Conservation (phyloP, 129 eudicot species). For the Erigeron canadensis region DNA sequence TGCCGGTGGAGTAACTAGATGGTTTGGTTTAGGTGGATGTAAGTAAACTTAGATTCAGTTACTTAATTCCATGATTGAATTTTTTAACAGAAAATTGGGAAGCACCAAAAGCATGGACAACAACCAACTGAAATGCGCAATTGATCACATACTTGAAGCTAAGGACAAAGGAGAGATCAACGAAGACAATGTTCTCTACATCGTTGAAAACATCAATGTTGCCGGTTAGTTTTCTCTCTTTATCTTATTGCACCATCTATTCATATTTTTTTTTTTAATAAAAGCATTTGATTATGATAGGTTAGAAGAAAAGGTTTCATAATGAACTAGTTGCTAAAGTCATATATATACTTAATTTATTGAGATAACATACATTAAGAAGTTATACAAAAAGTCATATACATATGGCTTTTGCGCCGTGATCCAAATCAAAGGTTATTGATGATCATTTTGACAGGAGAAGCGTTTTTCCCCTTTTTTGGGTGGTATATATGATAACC, state of each 20-base stretch:
- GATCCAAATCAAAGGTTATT: too few species aligned
- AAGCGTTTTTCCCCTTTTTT: background rate
- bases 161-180: constrained; percentile 86
- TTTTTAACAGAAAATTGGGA: constrained; percentile 58
- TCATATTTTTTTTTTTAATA: background rate
- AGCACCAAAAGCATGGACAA: constrained; percentile 52
- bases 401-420: too few species aligned
- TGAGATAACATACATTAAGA: too few species aligned
- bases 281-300: background rate
- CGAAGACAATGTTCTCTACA: constrained; percentile 91
- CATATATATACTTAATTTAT: too few species aligned
- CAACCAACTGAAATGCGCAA: constrained; percentile 73
- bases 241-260: background rate
- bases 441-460: too few species aligned
- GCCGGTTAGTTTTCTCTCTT: constrained; percentile 53
- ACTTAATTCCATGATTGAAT: background rate
- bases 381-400: too few species aligned
- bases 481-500: background rate
- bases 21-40: constrained; percentile 11
- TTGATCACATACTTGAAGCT: constrained; percentile 88
- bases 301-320: background rate
- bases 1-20: too few species aligned
- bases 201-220: constrained; percentile 91
- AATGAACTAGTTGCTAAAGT: too few species aligned
- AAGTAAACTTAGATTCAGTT: background rate